These are phyloP conservation scores for Xerocomellus intermedius DNA, from an alignment of 768 basidiomycete genomes.

Conservation along the genomic window DNA sequence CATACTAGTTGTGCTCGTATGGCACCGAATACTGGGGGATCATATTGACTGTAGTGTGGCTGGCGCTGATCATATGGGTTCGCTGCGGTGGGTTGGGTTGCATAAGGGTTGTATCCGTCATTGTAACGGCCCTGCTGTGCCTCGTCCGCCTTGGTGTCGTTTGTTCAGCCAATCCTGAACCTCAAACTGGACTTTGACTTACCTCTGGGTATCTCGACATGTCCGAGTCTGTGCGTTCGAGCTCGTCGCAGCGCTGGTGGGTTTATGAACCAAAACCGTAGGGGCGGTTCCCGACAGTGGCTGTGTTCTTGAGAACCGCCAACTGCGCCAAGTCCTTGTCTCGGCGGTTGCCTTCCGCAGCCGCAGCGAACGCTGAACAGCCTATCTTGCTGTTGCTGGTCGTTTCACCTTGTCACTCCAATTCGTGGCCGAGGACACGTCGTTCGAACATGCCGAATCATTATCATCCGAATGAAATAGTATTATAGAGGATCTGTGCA, in stretches of 20 bases:
- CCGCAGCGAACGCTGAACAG: no score
- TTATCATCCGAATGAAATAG: no score
- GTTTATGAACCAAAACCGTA: constrained; percentile 5
- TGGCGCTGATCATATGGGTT: constrained; percentile 43
- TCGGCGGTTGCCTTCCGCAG: no score
- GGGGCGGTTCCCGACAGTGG: constrained; percentile 10
- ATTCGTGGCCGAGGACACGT: no score
- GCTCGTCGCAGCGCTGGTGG: not conserved
- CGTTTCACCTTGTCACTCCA: no score
- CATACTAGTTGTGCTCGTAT: constrained; percentile 36
- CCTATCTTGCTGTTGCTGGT: no score
- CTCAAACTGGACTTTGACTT: no score
- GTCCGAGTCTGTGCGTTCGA: not conserved
- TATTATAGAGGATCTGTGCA: no score
- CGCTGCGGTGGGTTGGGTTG: constrained; percentile 28
- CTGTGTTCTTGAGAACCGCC: constrained; percentile 12
- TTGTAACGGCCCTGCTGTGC: constrained; percentile 64
- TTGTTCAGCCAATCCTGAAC: no score
- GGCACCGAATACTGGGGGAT: constrained; percentile 30
- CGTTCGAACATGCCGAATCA: no score
- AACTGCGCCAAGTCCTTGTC: no score
- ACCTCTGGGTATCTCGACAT: no score
- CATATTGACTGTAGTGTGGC: constrained; percentile 29
- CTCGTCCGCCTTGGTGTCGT: constrained; percentile 53
- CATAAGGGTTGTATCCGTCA: constrained; percentile 61